phyloP scores from a whole-genome alignment of 164 flowering plant species.

The Sextonia rubra region DNA sequence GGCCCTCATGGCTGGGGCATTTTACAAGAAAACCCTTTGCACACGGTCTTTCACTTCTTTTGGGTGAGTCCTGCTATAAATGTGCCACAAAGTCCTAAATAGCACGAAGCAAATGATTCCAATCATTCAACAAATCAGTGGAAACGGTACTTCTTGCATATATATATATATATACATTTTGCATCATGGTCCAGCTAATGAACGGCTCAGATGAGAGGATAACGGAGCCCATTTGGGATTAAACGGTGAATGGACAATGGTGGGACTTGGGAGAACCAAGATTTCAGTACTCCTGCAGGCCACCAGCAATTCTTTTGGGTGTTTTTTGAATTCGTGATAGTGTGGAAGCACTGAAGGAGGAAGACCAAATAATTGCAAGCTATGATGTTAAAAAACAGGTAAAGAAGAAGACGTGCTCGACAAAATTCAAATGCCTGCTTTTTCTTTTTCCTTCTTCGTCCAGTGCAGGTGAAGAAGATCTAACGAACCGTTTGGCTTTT shows the following conservation, averaged over 20 bases:
- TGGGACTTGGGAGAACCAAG: neutral
- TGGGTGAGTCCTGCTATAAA: too few relatives aligned
- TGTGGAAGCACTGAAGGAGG: neutral
- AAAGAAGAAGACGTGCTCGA: neutral
- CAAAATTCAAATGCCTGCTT: constrained; percentile 8
- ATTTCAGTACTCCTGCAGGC: neutral
- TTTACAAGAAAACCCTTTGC: too few relatives aligned
- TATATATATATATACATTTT: neutral
- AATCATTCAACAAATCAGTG: neutral
- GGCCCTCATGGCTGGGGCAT: too few relatives aligned
- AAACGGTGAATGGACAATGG: neutral
- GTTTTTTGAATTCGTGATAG: neutral
- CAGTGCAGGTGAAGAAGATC: neutral
- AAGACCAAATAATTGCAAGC: constrained; percentile 4
- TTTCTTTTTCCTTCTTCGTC: neutral
- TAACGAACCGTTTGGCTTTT: constrained; percentile 9
- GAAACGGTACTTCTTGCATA: neutral
- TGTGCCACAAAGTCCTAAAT: too few relatives aligned
- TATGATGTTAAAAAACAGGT: neutral
- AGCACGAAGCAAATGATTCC: too few relatives aligned
- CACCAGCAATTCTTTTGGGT: neutral
- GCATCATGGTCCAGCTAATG: neutral
- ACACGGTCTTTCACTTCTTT: too few relatives aligned
- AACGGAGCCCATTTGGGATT: neutral
- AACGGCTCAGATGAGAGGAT: neutral